Conservation (phyloP, 495 filamentous ascomycete genomes). For the Durotheca rogersii region DNA sequence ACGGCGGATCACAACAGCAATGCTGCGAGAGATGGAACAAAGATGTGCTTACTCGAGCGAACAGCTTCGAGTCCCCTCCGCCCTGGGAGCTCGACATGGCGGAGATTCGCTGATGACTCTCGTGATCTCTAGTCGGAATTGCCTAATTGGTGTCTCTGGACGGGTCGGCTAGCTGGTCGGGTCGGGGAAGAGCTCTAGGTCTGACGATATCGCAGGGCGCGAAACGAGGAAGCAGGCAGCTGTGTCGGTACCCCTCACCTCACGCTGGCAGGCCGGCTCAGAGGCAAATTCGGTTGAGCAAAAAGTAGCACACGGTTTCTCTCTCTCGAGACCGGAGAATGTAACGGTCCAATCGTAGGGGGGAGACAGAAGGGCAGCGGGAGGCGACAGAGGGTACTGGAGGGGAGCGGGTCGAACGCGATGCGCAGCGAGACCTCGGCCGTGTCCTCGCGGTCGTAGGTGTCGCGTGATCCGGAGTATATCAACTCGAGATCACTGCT, state of each 20-base stretch:
- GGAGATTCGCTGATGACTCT: slow-evolving; percentile 21
- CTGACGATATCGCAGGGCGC: slow-evolving; percentile 21
- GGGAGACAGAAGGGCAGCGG: slow-evolving; percentile 23
- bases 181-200: slow-evolving; percentile 13
- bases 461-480: slow-evolving; percentile 8
- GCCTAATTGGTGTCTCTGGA: slow-evolving; percentile 24
- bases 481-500: slow-evolving; percentile 2
- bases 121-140: slow-evolving; percentile 22
- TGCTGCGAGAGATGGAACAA: slow-evolving; percentile 21
- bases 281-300: slow-evolving; percentile 10
- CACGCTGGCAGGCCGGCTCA: no score
- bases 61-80: slow-evolving; percentile 97
- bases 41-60: slow-evolving; percentile 82
- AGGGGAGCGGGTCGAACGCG: slow-evolving; percentile 35
- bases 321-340: slow-evolving; percentile 15
- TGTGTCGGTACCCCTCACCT: slow-evolving; percentile 30
- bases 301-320: background rate
- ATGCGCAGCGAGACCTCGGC: slow-evolving; percentile 34
- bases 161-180: slow-evolving; percentile 25
- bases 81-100: slow-evolving; percentile 69
- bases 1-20: background rate
- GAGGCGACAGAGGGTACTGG: slow-evolving; percentile 27
- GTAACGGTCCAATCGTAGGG: slow-evolving; percentile 35
- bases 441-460: slow-evolving; percentile 14
- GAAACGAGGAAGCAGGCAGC: slow-evolving; percentile 20